phyloP scores from a whole-genome alignment of 495 filamentous ascomycete species.

The Tuber indicum region DNA sequence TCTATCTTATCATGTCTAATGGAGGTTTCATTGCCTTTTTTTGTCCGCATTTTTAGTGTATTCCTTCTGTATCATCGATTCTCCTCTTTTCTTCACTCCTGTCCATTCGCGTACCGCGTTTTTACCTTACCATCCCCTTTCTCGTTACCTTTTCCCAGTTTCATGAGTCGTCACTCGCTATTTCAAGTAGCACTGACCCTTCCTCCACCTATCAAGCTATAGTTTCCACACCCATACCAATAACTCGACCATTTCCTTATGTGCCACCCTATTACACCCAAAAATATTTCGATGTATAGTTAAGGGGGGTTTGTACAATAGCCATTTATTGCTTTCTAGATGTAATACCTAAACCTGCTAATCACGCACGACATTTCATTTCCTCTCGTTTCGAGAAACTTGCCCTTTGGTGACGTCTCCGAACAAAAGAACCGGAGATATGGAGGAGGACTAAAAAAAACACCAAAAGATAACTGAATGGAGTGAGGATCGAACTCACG shows the following conservation, averaged over 20 bases:
- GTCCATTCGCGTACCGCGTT: background rate
- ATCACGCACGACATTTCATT: background rate
- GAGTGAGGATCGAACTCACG: slow-evolving; percentile 42
- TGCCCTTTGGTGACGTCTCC: background rate
- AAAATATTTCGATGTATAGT: background rate
- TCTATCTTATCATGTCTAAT: background rate
- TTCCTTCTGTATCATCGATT: background rate
- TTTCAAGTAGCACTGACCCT: background rate
- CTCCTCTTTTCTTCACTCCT: background rate
- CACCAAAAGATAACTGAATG: slow-evolving; percentile 28
- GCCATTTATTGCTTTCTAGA: background rate
- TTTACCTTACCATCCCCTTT: background rate
- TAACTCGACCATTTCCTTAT: background rate
- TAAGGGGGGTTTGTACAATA: background rate
- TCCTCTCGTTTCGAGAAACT: background rate
- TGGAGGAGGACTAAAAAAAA: background rate
- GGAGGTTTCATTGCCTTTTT: background rate
- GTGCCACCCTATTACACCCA: background rate
- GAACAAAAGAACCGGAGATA: background rate
- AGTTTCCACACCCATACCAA: background rate
- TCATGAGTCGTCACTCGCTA: background rate
- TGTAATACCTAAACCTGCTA: background rate
- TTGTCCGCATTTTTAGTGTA: background rate
- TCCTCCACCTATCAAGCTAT: background rate
- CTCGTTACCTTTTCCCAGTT: background rate